Evolutionary conservation across 768 basidiomycete species (phyloP), one percentile per base, ranked within the genome.

Genomic region (Naematelia encephala): DNA sequence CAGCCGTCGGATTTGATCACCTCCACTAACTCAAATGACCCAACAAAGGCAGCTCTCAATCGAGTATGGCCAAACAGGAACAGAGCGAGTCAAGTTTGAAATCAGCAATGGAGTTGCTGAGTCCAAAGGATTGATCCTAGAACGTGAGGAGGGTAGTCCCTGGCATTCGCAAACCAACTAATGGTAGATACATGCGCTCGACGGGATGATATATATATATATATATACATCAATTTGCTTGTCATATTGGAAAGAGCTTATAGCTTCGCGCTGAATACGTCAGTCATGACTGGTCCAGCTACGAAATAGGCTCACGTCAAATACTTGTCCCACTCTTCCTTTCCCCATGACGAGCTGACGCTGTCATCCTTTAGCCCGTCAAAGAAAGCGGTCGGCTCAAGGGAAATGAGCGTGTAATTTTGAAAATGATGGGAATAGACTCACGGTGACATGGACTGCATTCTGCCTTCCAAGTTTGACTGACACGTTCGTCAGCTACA

Each of bases 391-490:
- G 77, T 56, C 87, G 80, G 51, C 90, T 73, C n/a, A 29, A 13
- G 1, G n/a, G 16, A 4, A 19, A 16, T 29, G 26, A 39, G 56
- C 44, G 8, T 1, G 0, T 8, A 16, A 29, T 14, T 12, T 3
- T 26, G 2, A 22, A 19, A 14, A 28, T 49, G 25, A 14, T 16
- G 25, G 22, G 21, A 8, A 5, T 5, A 30, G 21, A 42, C 90
- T 88, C 3, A 91, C 90, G 1, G 91, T 92, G 48, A 94, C 90
- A 64, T 97, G 93, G 42, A 96, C 85, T 1, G 89, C 82, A 61
- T 97, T 96, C 79, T 96, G 92, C 62, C 93, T 82, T 14, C 88
- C 84, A 74, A 87, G 87, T 77, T 93, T 96, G 81, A 96, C 90
- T 92, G 67, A 27, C n/a, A 10, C 12, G 27, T 39, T 16, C 8